Evolutionary conservation across 2,329 filamentous ascomycete species (phyloP), one percentile per base, ranked within the genome.

Genomic region (Phaeophleospora eucalypticola): DNA sequence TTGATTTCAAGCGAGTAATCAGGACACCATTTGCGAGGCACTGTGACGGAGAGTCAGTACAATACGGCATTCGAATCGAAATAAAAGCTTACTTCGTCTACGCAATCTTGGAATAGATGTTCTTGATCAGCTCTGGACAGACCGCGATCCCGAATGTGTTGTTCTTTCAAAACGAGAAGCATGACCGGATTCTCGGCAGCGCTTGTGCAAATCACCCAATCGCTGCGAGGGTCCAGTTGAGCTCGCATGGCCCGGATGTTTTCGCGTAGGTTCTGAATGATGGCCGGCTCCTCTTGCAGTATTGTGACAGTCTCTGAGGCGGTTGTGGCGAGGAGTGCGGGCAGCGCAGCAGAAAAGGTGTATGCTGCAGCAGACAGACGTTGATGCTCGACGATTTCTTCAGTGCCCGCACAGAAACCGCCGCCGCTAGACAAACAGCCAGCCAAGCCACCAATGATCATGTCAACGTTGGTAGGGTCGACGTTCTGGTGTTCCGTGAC

Each of bases 401-500:
- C 84, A 33, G 85, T 84, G 15, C 90, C 91, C 14, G 91, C 90
- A 66, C 93, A 98, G 75, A 98, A 98, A 14, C 93, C 93, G 58
- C 94, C 93, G 45, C 90, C 91, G 8, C 88, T 89, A 63, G 91
- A 93, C 32, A 98, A 77, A 14, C 90, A 86, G 2, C 93, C 91
- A 10, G 91, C 84, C 37, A 98, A 81, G 29, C 89, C 95, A 36
- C 94, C 93, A 43, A 97, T 81, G 57, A 98, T 91, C 89, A 98
- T 96, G 72, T 98, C 93, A 41, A 98, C 84, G 64, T 95, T 87
- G 8, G 85, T 82, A 0, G 91, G 83, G 65, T 97, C 93, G 15
- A 98, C 91, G 59, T 97, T 95, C 65, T 97, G 93, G 4, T 91
- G 88, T 72, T 98, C 94, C 0, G 93, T 97, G 33, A 97, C 77